Conservation (phyloP, 176 grass and related monocot species). For the Typha latifolia region DNA sequence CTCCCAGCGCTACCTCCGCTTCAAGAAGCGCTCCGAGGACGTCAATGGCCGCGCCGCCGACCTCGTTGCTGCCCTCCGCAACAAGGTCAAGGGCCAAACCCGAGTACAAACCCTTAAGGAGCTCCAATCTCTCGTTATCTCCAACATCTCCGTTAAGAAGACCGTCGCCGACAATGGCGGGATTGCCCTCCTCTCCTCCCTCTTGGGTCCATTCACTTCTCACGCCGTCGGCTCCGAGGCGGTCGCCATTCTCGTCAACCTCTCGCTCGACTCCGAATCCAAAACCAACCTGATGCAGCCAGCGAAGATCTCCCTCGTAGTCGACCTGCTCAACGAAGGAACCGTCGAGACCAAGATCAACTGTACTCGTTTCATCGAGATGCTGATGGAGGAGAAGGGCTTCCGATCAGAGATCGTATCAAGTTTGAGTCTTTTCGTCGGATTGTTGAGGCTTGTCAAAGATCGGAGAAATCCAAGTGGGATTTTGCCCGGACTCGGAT, state of each 20-base stretch:
- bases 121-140: conserved; percentile 39
- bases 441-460: conserved; percentile 58
- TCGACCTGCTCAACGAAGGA: conserved; percentile 88
- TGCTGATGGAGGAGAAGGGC: conserved; percentile 73
- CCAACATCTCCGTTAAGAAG: conserved; percentile 66
- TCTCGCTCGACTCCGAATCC: conserved; percentile 52
- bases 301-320: conserved; percentile 72
- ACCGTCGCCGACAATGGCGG: conserved; percentile 49
- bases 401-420: conserved; percentile 82
- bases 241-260: conserved; percentile 59
- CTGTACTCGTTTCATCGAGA: conserved; percentile 59
- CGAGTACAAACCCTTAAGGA: conserved; percentile 63
- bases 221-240: conserved; percentile 86
- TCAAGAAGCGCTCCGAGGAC: conserved; percentile 92
- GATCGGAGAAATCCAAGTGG: conserved; percentile 60
- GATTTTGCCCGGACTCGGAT: conserved; percentile 35
- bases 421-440: conserved; percentile 74
- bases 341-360: conserved; percentile 81
- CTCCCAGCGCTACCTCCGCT: conserved; percentile 61
- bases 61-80: conserved; percentile 54
- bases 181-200: conserved; percentile 43
- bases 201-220: conserved; percentile 78
- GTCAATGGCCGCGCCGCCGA: conserved; percentile 79
- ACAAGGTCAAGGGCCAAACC: conserved; percentile 78
- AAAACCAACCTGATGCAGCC: conserved; percentile 79